phyloP scores from a whole-genome alignment of 1,139 yeast species.

The Debaryomyces fabryi region DNA sequence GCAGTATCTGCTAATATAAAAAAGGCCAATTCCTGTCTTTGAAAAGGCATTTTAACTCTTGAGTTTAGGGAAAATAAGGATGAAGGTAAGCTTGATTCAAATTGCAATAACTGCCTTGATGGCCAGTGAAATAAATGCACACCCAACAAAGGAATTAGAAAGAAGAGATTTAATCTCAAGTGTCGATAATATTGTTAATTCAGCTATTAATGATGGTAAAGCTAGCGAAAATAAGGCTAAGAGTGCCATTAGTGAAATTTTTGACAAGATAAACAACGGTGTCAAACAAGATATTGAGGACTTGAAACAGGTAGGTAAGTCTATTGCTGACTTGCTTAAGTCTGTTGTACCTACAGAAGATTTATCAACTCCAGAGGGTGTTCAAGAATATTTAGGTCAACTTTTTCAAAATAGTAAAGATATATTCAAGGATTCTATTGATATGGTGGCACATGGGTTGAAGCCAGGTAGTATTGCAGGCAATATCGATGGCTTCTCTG shows the following conservation, averaged over 20 bases:
- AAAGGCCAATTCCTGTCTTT: not conserved
- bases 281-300: not conserved
- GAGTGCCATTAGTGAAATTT: not conserved
- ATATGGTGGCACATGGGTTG: not conserved
- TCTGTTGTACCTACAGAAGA: not conserved
- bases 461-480: not conserved
- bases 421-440: not conserved
- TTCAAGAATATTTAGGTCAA: not conserved
- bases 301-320: not conserved
- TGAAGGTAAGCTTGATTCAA: not conserved
- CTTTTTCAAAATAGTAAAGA: not conserved
- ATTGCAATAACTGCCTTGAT: not conserved
- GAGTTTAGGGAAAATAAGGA: not conserved
- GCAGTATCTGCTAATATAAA: not conserved
- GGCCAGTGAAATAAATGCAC: not conserved
- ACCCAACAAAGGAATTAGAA: not conserved
- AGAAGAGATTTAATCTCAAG: not conserved
- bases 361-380: not conserved
- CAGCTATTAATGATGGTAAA: not conserved
- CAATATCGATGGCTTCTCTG: not conserved
- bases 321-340: not conserved
- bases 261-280: not conserved
- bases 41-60: not conserved
- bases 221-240: not conserved
- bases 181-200: not conserved